A percentile compares a stretch with the other conserved stretches of the same genome.
Evolutionary conservation across 2,329 filamentous ascomycete species (phyloP).

Genomic region (Trichoderma cornu-damae): DNA sequence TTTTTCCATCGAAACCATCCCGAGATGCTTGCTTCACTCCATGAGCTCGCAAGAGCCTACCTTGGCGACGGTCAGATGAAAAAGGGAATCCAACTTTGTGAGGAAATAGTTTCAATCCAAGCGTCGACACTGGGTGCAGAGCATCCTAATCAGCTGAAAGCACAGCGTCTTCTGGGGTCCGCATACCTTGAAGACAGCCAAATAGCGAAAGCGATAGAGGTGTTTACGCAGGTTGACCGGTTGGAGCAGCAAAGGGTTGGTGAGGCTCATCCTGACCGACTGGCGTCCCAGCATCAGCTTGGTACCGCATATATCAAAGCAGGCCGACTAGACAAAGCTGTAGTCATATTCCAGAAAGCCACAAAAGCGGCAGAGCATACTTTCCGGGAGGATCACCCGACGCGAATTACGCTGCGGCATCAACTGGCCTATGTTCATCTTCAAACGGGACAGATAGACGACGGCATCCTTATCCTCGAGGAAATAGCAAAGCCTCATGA

Average conservation of each 20-base stretch:
- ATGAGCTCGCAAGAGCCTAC: conserved; percentile 13
- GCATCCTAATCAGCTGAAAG: conserved; percentile 9
- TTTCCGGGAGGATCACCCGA: conserved; percentile 5
- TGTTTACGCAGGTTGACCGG: not conserved
- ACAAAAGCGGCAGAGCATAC: not conserved
- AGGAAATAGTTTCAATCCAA: conserved; percentile 11
- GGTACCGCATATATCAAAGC: conserved; percentile 7
- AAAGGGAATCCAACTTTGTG: not conserved
- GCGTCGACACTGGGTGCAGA: not conserved
- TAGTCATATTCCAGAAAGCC: not conserved
- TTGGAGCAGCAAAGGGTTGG: not conserved
- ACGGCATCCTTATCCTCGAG: not conserved
- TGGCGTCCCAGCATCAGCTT: conserved; percentile 12
- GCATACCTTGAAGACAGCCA: conserved; percentile 6
- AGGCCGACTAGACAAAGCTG: conserved; percentile 5
- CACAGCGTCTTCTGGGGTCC: not conserved
- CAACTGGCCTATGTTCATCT: conserved; percentile 2
- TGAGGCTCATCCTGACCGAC: conserved; percentile 2
- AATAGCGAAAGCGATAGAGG: not conserved
- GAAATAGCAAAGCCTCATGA: not conserved
- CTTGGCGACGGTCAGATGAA: conserved; percentile 10
- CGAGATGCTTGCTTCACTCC: conserved; percentile 6
- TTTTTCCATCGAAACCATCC: conserved; percentile 5
- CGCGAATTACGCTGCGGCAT: not conserved
- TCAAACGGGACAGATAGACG: not conserved